Conservation (phyloP, 306 rosid species). For the Canavalia ensiformis region DNA sequence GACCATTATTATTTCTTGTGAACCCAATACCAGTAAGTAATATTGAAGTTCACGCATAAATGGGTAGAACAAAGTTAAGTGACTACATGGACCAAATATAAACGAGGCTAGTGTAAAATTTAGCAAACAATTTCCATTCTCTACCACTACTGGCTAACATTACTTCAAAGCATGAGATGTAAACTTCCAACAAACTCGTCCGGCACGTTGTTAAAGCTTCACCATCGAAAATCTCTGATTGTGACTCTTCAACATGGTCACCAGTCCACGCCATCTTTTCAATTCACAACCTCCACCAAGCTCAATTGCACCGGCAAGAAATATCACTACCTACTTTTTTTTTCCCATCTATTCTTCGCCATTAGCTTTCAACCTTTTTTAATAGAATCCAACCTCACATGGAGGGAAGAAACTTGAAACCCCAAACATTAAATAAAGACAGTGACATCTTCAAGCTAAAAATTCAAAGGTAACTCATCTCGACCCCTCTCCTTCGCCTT, state of each 20-base stretch:
- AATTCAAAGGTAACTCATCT: conserved; percentile 35
- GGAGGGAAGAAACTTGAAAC: conserved; percentile 17
- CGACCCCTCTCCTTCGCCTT: conserved; percentile 6
- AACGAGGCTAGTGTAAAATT: conserved; percentile 8
- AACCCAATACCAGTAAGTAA: conserved; percentile 14
- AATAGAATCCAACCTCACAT: conserved; percentile 44
- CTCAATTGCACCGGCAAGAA: conserved; percentile 29
- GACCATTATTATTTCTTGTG: neutral
- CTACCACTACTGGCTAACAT: neutral
- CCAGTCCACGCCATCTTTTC: conserved; percentile 46
- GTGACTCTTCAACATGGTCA: conserved; percentile 41
- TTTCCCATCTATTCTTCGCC: conserved; percentile 33
- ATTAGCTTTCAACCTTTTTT: conserved; percentile 19
- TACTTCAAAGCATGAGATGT: conserved; percentile 13
- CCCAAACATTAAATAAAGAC: conserved; percentile 38
- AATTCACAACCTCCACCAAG: conserved; percentile 51
- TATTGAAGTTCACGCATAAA: neutral
- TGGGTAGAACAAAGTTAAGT: conserved; percentile 25
- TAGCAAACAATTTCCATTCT: conserved; percentile 2
- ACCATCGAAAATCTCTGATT: conserved; percentile 45
- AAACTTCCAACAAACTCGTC: conserved; percentile 41
- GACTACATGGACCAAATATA: neutral
- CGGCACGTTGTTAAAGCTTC: conserved; percentile 34
- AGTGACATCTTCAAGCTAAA: conserved; percentile 41
- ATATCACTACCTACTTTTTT: conserved; percentile 35